Percentiles rank a stretch among this genome's conserved stretches.
phyloP scores from a whole-genome alignment of 2,329 filamentous ascomycete genomes.

The Penicillium crustosum region DNA sequence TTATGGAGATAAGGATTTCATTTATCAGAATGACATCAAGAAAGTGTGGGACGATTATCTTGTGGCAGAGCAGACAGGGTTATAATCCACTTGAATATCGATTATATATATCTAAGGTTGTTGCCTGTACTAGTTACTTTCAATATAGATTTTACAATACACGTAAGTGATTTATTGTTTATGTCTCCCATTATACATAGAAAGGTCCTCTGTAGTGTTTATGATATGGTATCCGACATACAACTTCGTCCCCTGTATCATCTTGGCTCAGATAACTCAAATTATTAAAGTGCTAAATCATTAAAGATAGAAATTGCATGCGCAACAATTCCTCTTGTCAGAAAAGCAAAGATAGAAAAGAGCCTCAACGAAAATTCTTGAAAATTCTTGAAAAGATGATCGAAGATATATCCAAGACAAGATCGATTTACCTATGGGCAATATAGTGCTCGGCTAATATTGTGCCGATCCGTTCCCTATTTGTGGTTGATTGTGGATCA shows the following conservation, averaged over 20 bases:
- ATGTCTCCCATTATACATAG: no score
- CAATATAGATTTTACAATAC: no score
- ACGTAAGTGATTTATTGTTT: slow-evolving; percentile 6
- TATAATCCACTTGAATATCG: background rate
- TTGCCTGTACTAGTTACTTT: background rate
- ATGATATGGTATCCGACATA: background rate
- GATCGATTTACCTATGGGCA: background rate
- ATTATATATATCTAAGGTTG: background rate
- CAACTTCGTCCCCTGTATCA: slow-evolving; percentile 45
- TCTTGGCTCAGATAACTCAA: background rate
- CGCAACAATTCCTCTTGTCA: background rate
- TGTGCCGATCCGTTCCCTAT: slow-evolving; percentile 48
- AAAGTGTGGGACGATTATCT: slow-evolving; percentile 35
- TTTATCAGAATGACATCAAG: slow-evolving; percentile 46
- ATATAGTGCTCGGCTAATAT: slow-evolving; percentile 2
- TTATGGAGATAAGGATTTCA: slow-evolving; percentile 40
- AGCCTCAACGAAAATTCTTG: slow-evolving; percentile 58
- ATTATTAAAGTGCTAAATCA: slow-evolving; percentile 55
- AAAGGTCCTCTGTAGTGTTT: no score
- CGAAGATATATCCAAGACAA: slow-evolving; percentile 15
- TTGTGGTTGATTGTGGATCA: slow-evolving; percentile 56
- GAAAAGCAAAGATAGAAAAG: slow-evolving; percentile 30
- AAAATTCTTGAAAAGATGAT: slow-evolving; percentile 53
- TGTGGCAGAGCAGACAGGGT: background rate
- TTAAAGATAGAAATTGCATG: background rate